phyloP scores from a whole-genome alignment of 805 yeast species.

The Starmerella khaoyaiensis region DNA sequence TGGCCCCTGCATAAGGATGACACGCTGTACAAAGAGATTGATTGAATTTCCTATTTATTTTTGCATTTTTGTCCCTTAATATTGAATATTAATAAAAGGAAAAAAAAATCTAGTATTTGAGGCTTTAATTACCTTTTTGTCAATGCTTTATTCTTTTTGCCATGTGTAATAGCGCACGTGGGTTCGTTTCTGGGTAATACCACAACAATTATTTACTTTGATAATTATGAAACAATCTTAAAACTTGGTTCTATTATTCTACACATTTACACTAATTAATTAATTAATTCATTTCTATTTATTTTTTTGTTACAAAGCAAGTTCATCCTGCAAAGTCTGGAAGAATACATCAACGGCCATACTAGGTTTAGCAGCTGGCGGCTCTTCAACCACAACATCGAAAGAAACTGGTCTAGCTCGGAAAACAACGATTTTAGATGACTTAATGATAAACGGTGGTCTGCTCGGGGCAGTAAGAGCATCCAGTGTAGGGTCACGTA shows the following conservation, averaged over 20 bases:
- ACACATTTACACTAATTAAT: too few species aligned
- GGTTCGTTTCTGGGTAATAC: too few species aligned
- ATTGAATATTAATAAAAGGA: neutral
- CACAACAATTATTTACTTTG: too few species aligned
- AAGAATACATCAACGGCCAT: conserved; percentile 14
- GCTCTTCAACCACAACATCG: conserved; percentile 17
- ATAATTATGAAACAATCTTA: too few species aligned
- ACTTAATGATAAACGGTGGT: conserved; percentile 32
- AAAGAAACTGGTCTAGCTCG: conserved; percentile 19
- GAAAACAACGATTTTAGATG: conserved; percentile 9
- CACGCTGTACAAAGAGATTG: conserved; percentile 99
- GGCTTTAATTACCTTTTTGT: too few species aligned
- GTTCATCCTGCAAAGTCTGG: conserved; percentile 7
- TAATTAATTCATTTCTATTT: too few species aligned
- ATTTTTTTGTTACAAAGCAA: too few species aligned
- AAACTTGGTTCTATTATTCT: too few species aligned
- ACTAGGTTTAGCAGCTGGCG: conserved; percentile 10
- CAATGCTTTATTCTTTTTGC: too few species aligned
- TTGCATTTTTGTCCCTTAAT: conserved; percentile 9
- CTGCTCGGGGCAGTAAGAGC: conserved; percentile 37
- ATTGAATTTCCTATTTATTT: conserved; percentile 63
- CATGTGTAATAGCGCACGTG: too few species aligned
- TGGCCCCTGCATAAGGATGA: conserved; percentile 99
- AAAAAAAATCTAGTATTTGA: neutral
- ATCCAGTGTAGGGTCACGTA: conserved; percentile 49